A percentile compares a stretch with the other conserved stretches of the same genome.
Conservation (phyloP, 129 eudicot species). For the Scalesia atractyloides region DNA sequence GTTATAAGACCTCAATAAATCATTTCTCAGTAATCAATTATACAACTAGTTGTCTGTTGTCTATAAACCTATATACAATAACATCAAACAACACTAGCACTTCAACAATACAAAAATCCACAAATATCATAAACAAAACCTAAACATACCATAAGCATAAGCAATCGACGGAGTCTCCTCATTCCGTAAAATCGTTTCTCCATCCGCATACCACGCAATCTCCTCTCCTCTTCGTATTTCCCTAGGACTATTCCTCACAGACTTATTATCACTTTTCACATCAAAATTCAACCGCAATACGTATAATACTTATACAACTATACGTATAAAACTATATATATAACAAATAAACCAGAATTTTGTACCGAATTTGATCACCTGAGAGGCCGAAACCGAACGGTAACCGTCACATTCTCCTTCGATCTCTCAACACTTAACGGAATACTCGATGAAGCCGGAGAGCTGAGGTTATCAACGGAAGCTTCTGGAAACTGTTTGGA, state of each 20-base stretch:
- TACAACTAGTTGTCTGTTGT: no score
- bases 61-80: no score
- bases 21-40: no score
- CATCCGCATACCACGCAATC: constrained; percentile 99
- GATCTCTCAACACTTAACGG: constrained; percentile 57
- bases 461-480: constrained; percentile 61
- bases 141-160: constrained; percentile 84
- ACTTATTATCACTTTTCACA: constrained; percentile 1
- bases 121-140: constrained; percentile 6
- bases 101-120: background rate
- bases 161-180: constrained; percentile 86
- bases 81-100: no score
- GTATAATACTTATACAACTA: background rate
- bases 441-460: constrained; percentile 62
- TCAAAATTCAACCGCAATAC: constrained; percentile 24
- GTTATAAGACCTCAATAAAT: no score
- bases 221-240: constrained; percentile 97
- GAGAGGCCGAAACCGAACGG: constrained; percentile 97
- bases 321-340: background rate
- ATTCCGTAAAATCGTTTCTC: constrained; percentile 87
- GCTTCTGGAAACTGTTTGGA: constrained; percentile 66
- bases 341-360: constrained; percentile 1
- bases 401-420: constrained; percentile 93
- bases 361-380: constrained; percentile 43
- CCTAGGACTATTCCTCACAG: constrained; percentile 62